These are phyloP conservation scores for Diplodia intermedia DNA, from an alignment of 2,329 filamentous ascomycete genomes.

Conservation along the genomic window DNA sequence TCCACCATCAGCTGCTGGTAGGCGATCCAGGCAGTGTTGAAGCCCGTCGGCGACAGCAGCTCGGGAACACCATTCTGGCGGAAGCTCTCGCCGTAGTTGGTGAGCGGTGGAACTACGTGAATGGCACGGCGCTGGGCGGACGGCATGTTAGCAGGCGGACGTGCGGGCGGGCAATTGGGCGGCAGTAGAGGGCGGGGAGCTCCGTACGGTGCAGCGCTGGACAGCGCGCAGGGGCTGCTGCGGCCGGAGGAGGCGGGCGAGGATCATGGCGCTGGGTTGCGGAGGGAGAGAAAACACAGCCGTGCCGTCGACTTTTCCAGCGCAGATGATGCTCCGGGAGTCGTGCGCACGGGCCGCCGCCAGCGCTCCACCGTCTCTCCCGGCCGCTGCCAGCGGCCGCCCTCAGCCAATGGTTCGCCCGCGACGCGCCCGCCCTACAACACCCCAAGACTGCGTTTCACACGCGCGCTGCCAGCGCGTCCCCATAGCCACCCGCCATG, in stretches of 20 bases:
- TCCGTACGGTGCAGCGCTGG: conserved; percentile 42
- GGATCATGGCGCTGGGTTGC: conserved; percentile 31
- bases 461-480: conserved; percentile 25
- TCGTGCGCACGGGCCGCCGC: conserved; percentile 16
- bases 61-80: conserved; percentile 66
- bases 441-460: conserved; percentile 25
- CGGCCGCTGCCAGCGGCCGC: conserved; percentile 3
- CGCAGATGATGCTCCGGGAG: conserved; percentile 25
- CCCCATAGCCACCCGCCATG: conserved; percentile 28
- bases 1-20: conserved; percentile 79
- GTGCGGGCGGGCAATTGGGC: conserved; percentile 22
- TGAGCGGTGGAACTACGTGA: conserved; percentile 55
- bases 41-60: conserved; percentile 73
- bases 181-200: conserved; percentile 13
- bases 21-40: conserved; percentile 78
- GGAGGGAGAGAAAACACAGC: conserved; percentile 9
- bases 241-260: conserved; percentile 24
- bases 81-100: conserved; percentile 54
- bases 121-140: conserved; percentile 35
- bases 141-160: conserved; percentile 16
- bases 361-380: conserved; percentile 20
- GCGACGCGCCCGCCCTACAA: conserved; percentile 17
- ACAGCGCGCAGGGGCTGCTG: conserved; percentile 23
- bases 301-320: conserved; percentile 30
- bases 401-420: conserved; percentile 19